These are phyloP conservation scores for Macadamia integrifolia DNA, from an alignment of 164 flowering plant species.

Conservation along the genomic window DNA sequence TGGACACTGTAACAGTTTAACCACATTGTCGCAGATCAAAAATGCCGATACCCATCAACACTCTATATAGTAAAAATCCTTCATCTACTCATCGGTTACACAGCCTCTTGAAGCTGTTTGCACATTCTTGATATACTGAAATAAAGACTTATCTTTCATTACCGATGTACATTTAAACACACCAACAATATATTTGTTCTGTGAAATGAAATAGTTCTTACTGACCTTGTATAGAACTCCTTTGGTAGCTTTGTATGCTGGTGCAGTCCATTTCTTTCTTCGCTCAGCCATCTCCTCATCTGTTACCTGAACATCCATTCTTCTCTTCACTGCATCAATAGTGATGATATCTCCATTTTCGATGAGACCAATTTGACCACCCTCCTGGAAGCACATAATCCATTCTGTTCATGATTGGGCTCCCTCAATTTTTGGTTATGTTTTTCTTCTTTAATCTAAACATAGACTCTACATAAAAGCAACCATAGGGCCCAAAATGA, in stretches of 20 bases:
- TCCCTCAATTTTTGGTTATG: too few species aligned
- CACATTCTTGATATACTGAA: slow-evolving; percentile 88
- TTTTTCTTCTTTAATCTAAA: too few species aligned
- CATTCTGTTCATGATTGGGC: slow-evolving; percentile 1
- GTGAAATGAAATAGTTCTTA: neutral
- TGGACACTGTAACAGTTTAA: too few species aligned
- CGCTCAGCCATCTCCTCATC: slow-evolving; percentile 67
- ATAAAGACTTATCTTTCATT: neutral
- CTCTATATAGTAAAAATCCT: neutral
- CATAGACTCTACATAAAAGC: too few species aligned
- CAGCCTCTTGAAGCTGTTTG: slow-evolving; percentile 85
- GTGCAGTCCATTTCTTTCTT: slow-evolving; percentile 32
- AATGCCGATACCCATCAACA: neutral
- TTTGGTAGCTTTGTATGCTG: slow-evolving; percentile 53
- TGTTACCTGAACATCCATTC: slow-evolving; percentile 46
- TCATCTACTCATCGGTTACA: slow-evolving; percentile 79
- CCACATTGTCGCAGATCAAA: too few species aligned
- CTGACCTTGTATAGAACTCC: slow-evolving; percentile 84
- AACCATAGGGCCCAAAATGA: too few species aligned
- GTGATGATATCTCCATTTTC: slow-evolving; percentile 76
- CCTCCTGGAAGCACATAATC: slow-evolving; percentile 50
- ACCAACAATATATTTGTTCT: neutral
- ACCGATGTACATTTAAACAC: neutral
- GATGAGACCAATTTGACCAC: slow-evolving; percentile 86
- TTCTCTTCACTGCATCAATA: slow-evolving; percentile 41